A percentile compares a stretch with the other conserved stretches of the same genome.
phyloP scores from a whole-genome alignment of 1,139 yeast genomes.

The Ashbya aceris region DNA sequence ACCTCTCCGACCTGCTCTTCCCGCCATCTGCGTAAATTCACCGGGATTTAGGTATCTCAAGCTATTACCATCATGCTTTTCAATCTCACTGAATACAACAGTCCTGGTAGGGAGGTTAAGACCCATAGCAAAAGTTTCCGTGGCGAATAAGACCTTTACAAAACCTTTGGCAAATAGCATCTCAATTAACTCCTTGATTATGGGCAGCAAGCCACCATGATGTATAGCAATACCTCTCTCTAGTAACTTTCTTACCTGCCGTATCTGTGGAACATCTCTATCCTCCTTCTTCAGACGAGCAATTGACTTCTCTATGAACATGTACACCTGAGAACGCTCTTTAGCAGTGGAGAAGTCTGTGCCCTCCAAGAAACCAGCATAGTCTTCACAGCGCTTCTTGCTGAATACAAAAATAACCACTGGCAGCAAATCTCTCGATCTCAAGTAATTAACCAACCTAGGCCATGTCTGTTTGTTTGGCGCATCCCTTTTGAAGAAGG shows the following conservation, averaged over 20 bases:
- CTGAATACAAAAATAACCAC: constrained; percentile 92
- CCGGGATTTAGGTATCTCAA: constrained; percentile 84
- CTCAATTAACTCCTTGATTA: constrained; percentile 92
- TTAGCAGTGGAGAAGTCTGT: constrained; percentile 72
- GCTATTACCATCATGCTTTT: constrained; percentile 84
- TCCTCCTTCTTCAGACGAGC: constrained; percentile 85
- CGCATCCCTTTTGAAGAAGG: constrained; percentile 45
- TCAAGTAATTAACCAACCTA: constrained; percentile 63
- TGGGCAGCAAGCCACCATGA: constrained; percentile 93
- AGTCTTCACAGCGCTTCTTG: constrained; percentile 86
- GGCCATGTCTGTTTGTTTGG: constrained; percentile 78
- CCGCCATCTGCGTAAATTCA: constrained; percentile 98
- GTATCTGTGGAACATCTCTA: constrained; percentile 83
- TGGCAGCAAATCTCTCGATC: constrained; percentile 62
- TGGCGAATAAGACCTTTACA: constrained; percentile 87
- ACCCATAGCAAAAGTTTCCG: constrained; percentile 98
- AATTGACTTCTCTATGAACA: constrained; percentile 86
- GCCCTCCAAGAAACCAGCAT: constrained; percentile 68
- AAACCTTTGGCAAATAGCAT: constrained; percentile 94
- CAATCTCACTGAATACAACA: constrained; percentile 74
- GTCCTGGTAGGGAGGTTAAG: constrained; percentile 89
- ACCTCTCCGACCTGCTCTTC: constrained; percentile 98
- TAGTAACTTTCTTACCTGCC: constrained; percentile 70
- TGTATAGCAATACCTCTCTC: constrained; percentile 95
- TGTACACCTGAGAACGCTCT: constrained; percentile 84